These are phyloP conservation scores for Mycena olivaceomarginata DNA, from an alignment of 768 basidiomycete genomes.

Conservation along the genomic window DNA sequence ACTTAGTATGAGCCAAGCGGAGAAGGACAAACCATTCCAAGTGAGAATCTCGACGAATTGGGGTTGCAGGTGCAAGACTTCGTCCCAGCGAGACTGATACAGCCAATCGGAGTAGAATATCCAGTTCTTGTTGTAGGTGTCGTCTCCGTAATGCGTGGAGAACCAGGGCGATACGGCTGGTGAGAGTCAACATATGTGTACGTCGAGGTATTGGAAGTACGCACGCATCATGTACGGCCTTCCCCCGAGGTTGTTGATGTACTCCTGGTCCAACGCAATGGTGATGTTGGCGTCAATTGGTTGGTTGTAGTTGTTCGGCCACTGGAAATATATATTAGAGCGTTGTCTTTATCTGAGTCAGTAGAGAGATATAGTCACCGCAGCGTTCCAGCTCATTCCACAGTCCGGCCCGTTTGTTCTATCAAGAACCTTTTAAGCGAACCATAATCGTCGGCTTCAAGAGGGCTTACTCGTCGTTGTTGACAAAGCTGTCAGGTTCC, in stretches of 20 bases:
- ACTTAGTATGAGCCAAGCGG: too few relatives aligned
- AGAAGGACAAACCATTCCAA: neutral
- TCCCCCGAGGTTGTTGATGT: neutral
- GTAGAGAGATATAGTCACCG: neutral
- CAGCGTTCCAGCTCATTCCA: constrained; percentile 15
- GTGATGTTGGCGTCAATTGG: constrained; percentile 9
- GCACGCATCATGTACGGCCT: constrained; percentile 17
- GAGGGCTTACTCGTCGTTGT: neutral
- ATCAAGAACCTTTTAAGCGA: neutral
- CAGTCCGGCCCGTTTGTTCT: neutral
- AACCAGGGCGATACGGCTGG: constrained; percentile 11
- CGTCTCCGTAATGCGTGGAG: neutral
- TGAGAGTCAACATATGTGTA: neutral
- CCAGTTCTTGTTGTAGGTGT: neutral
- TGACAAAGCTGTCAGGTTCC: neutral
- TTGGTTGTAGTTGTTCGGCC: constrained; percentile 2
- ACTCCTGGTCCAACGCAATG: neutral
- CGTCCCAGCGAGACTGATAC: constrained; percentile 1
- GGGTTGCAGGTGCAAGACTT: neutral
- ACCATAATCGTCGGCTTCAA: neutral
- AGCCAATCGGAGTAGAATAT: constrained; percentile 4
- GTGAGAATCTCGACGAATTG: constrained; percentile 13
- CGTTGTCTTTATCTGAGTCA: neutral
- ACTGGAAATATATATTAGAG: neutral
- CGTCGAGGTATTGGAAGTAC: neutral